Base-by-base conservation (phyloP, 495 filamentous ascomycete genomes). In the Penicillium cataractarum region DNA sequence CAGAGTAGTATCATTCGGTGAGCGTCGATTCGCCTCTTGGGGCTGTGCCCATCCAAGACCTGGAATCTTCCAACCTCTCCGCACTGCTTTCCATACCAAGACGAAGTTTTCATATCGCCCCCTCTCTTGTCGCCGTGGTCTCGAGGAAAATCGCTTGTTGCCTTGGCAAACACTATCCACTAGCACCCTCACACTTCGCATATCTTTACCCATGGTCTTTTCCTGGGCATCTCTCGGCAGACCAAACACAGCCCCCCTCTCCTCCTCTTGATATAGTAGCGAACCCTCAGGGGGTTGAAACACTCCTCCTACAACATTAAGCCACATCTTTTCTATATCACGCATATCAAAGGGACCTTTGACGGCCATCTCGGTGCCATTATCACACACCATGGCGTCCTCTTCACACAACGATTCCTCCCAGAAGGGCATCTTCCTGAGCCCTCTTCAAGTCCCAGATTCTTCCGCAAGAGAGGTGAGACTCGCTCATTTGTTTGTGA, bases 391-490 rank as follows among this genome's bases (percentile, higher is more conserved):
- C 49, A 72, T 72, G 70, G 62, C 70, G 59, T 66, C 67, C 19
- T 55, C 65, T 46, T 19, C 51, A 54, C 31, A 15, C 24, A 57
- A 71, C 37, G 42, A 64, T 13, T 22, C 54, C 31, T 32, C 62
- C 55, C 52, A 55, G 22, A 65, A 65, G 51, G 64, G 60, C 57
- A 51, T 63, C 2, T 58, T 66, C 12, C 48, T 73, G 21, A 67
- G 58, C 17, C 70, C 68, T 39, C 44, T 61, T 35, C 52, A 66
- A 32, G 60, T 65, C n/a, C 62, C 65, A 6, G 59, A 64, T 54
- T 57, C 65, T 48, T 60, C 62, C 10, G 57, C 65, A 29, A 69
- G 70, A 69, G 68, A 73, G 65, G 70, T 73, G 57, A 62, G 40
- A 19, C 50, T 12, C 22, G n/a, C 42, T 40, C 33, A 44, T 49